Evolutionary conservation across 352 stramenopile species (phyloP).

Genomic region (Elongisporangium anandrum): DNA sequence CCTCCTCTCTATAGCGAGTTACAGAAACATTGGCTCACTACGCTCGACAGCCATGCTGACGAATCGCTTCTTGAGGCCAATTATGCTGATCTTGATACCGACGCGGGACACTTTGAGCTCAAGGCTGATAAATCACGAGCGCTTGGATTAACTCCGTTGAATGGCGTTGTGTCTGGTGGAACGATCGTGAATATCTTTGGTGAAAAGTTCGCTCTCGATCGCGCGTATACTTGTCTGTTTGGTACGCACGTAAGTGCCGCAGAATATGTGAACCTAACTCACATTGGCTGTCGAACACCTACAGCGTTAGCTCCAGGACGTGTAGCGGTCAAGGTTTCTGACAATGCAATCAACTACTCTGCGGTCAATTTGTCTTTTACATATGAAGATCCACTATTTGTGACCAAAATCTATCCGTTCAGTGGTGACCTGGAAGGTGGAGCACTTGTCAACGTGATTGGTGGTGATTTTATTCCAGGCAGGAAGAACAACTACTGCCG

Average conservation of each 20-base stretch:
- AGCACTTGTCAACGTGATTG: constrained; percentile 42
- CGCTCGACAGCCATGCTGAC: constrained; percentile 13
- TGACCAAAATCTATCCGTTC: constrained; percentile 51
- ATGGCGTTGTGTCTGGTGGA: constrained; percentile 40
- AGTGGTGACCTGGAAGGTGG: constrained; percentile 65
- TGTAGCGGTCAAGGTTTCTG: constrained; percentile 43
- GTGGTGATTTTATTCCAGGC: constrained; percentile 48
- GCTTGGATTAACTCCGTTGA: constrained; percentile 28
- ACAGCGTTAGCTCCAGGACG: constrained; percentile 12
- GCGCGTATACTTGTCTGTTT: constrained; percentile 51
- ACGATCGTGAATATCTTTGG: constrained; percentile 51
- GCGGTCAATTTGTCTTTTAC: constrained; percentile 44
- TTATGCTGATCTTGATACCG: constrained; percentile 45
- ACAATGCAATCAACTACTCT: constrained; percentile 53
- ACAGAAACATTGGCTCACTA: constrained; percentile 11
- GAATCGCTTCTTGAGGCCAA: constrained; percentile 25
- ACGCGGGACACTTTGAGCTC: constrained; percentile 44
- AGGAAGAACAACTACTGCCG: constrained; percentile 62
- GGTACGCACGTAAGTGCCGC: constrained; percentile 29
- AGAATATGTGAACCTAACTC: constrained; percentile 46
- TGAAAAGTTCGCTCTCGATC: constrained; percentile 16
- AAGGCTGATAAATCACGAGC: constrained; percentile 13
- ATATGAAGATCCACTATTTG: constrained; percentile 44
- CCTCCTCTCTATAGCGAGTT: constrained; percentile 15
- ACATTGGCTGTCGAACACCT: constrained; percentile 57